A percentile compares a stretch with the other conserved stretches of the same genome.
Conservation (phyloP, 306 rosid species). For the Erythrophleum fordii region DNA sequence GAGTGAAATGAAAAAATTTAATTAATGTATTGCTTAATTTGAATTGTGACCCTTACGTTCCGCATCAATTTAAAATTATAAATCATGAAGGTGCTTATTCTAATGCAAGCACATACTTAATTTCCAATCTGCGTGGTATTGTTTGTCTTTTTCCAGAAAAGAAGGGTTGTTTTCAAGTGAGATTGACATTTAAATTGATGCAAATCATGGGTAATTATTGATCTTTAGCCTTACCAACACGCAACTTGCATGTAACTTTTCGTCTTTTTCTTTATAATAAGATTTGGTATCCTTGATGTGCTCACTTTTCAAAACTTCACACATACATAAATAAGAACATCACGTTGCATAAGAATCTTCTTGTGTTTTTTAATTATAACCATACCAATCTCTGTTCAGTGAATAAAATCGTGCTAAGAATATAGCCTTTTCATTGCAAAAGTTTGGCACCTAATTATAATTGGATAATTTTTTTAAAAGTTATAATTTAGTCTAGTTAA, state of each 20-base stretch:
- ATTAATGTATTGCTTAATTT: too few species aligned
- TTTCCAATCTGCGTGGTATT: neutral
- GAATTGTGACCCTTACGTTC: too few species aligned
- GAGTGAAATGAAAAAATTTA: too few species aligned
- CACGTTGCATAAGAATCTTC: constrained; percentile 18
- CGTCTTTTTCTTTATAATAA: neutral
- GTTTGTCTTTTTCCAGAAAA: neutral
- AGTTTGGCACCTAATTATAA: neutral
- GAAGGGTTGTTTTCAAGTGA: neutral
- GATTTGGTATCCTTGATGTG: neutral
- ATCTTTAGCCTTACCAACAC: neutral
- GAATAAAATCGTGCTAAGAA: neutral
- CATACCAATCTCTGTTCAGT: neutral
- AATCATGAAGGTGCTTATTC: neutral
- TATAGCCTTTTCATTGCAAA: neutral
- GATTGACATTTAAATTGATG: neutral
- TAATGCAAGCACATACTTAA: neutral
- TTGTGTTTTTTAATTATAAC: neutral
- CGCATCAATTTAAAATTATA: too few species aligned
- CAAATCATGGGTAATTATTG: constrained; percentile 7
- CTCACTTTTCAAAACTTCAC: neutral
- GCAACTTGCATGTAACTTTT: neutral
- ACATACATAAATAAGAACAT: neutral
- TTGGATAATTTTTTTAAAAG: too few species aligned
- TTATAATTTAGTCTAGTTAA: too few species aligned